Conservation (phyloP, 768 basidiomycete species). For the Lactifluus volemus region DNA sequence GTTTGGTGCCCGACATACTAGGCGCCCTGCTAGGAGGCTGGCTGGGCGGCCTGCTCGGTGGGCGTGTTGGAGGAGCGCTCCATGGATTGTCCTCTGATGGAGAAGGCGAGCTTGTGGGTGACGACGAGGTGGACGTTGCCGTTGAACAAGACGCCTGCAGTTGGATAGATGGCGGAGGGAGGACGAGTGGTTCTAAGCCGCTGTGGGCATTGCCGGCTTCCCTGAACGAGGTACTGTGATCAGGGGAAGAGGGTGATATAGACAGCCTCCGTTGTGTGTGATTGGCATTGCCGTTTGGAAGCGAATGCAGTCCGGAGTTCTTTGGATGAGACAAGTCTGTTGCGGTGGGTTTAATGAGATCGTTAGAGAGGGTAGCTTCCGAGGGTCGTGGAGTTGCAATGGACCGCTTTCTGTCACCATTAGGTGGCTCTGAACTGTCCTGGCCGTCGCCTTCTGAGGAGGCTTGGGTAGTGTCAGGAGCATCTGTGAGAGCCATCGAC, state of each 20-base stretch:
- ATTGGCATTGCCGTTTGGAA: constrained; percentile 20
- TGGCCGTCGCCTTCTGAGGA: constrained; percentile 41
- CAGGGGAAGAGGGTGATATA: constrained; percentile 46
- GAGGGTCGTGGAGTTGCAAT: constrained; percentile 12
- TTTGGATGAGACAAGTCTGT: constrained; percentile 1
- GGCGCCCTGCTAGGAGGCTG: constrained; percentile 37
- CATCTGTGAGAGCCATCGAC: constrained; percentile 35
- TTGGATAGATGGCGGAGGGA: constrained; percentile 22
- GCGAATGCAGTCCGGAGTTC: not conserved
- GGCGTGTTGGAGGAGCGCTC: constrained; percentile 53
- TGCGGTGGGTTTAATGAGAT: constrained; percentile 7
- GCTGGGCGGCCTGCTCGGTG: constrained; percentile 47
- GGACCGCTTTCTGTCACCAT: constrained; percentile 23
- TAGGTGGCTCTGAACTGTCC: constrained; percentile 53
- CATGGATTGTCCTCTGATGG: constrained; percentile 50
- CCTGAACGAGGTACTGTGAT: constrained; percentile 39
- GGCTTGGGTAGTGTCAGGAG: constrained; percentile 42
- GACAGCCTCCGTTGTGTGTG: constrained; percentile 17
- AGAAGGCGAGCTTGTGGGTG: constrained; percentile 39
- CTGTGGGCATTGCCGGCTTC: constrained; percentile 41
- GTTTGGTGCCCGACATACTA: constrained; percentile 24
- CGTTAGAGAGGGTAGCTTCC: not conserved
- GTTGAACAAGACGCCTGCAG: constrained; percentile 29
- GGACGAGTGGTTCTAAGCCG: constrained; percentile 32
- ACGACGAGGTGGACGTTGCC: constrained; percentile 31